Conservation (phyloP, 2,329 filamentous ascomycete species). For the Apiospora pterosperma region DNA sequence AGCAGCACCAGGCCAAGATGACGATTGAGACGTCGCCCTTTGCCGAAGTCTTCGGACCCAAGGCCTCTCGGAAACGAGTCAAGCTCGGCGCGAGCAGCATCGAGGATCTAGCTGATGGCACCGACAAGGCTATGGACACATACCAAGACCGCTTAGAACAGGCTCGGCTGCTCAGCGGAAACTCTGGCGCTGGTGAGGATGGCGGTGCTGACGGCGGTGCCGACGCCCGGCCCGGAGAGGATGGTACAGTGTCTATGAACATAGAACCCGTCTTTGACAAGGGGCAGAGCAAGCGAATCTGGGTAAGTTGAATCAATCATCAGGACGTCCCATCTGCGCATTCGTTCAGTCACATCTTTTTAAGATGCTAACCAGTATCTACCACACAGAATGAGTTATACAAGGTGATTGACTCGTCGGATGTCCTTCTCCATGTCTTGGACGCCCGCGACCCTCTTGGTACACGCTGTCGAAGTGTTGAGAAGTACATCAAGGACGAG, state of each 20-base stretch:
- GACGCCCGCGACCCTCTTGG: slow-evolving; percentile 88
- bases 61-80: slow-evolving; percentile 87
- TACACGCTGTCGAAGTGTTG: slow-evolving; percentile 82
- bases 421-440: slow-evolving; percentile 92
- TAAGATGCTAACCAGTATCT: background rate
- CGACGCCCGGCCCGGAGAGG: slow-evolving; percentile 28
- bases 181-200: slow-evolving; percentile 53
- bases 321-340: background rate
- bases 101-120: slow-evolving; percentile 75
- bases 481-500: slow-evolving; percentile 91
- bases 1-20: slow-evolving; percentile 93
- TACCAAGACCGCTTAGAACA: slow-evolving; percentile 82
- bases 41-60: slow-evolving; percentile 85
- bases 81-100: slow-evolving; percentile 84
- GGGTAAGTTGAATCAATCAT: background rate
- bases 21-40: slow-evolving; percentile 85
- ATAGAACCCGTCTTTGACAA: slow-evolving; percentile 88
- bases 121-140: slow-evolving; percentile 73
- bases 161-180: slow-evolving; percentile 71
- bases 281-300: slow-evolving; percentile 62
- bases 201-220: slow-evolving; percentile 23
- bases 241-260: slow-evolving; percentile 56
- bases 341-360: background rate
- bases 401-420: slow-evolving; percentile 92
- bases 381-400: slow-evolving; percentile 36